Conservation (phyloP, 2,329 filamentous ascomycete genomes). For the Trichoderma koningii region DNA sequence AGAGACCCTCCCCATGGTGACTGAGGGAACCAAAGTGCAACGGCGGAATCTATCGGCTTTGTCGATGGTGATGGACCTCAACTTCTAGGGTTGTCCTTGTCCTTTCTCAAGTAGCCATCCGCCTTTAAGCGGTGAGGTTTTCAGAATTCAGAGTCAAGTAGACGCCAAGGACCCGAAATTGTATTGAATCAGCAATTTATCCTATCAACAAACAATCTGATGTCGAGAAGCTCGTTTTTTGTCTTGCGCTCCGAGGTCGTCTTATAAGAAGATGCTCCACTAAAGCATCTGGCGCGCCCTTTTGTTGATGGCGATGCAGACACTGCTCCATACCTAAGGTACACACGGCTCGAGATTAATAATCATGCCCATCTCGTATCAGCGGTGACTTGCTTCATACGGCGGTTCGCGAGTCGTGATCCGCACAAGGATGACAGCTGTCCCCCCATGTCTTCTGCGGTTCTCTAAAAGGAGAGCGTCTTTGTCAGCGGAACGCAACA, state of each 20-base stretch:
- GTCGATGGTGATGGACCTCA: background rate
- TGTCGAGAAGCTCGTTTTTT: background rate
- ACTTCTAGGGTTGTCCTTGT: no score
- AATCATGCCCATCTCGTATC: background rate
- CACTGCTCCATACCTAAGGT: no score
- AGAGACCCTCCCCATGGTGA: slow-evolving; percentile 6
- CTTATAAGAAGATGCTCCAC: background rate
- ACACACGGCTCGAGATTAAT: background rate
- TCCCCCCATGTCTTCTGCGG: background rate
- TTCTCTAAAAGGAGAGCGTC: background rate
- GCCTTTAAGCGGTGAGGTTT: no score
- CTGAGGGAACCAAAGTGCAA: background rate
- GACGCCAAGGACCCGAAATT: no score
- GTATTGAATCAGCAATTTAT: no score
- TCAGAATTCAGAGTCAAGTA: no score
- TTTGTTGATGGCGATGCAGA: slow-evolving; percentile 1
- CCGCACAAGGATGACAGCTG: background rate
- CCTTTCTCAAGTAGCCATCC: no score
- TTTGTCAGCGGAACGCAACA: background rate
- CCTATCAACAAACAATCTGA: background rate
- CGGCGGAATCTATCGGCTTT: background rate
- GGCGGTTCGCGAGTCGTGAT: no score
- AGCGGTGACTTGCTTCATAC: background rate
- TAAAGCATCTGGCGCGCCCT: background rate
- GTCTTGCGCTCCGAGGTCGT: background rate